Conservation (phyloP, 495 filamentous ascomycete species). For the Penicillium herquei region DNA sequence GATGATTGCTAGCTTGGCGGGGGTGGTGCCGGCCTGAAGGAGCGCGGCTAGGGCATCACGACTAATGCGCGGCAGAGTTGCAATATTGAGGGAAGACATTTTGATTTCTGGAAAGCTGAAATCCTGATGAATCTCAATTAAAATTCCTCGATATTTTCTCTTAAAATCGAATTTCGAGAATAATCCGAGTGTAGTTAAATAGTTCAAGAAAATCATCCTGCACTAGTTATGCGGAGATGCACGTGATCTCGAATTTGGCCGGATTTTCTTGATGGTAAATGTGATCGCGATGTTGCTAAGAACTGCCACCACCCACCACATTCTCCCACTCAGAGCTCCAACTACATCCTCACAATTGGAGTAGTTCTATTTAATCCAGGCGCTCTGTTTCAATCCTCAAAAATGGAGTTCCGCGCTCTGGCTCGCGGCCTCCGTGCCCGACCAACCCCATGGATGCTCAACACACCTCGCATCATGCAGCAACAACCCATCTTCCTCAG, state of each 20-base stretch:
- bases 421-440: slow-evolving; percentile 35
- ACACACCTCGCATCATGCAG: slow-evolving; percentile 9
- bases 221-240: slow-evolving; percentile 3
- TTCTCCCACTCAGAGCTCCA: not conserved
- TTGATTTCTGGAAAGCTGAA: not conserved
- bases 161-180: too few relatives aligned
- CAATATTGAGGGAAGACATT: slow-evolving; percentile 59
- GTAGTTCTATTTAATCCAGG: not conserved
- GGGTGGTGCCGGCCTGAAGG: slow-evolving; percentile 31
- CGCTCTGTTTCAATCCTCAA: not conserved
- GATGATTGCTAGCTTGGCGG: slow-evolving; percentile 64
- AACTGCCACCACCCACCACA: slow-evolving; percentile 7
- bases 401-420: slow-evolving; percentile 39
- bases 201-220: not conserved
- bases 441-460: slow-evolving; percentile 29
- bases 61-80: slow-evolving; percentile 62
- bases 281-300: slow-evolving; percentile 6
- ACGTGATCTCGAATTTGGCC: slow-evolving; percentile 30
- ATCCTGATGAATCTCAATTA: not conserved
- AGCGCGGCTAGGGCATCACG: slow-evolving; percentile 58
- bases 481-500: slow-evolving; percentile 17
- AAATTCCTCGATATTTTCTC: not conserved
- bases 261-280: slow-evolving; percentile 18
- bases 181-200: not conserved
- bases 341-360: slow-evolving; percentile 1